Percentiles rank a stretch among this genome's conserved stretches.
phyloP scores from a whole-genome alignment of 768 basidiomycete genomes.

The Dentipellis sp. region DNA sequence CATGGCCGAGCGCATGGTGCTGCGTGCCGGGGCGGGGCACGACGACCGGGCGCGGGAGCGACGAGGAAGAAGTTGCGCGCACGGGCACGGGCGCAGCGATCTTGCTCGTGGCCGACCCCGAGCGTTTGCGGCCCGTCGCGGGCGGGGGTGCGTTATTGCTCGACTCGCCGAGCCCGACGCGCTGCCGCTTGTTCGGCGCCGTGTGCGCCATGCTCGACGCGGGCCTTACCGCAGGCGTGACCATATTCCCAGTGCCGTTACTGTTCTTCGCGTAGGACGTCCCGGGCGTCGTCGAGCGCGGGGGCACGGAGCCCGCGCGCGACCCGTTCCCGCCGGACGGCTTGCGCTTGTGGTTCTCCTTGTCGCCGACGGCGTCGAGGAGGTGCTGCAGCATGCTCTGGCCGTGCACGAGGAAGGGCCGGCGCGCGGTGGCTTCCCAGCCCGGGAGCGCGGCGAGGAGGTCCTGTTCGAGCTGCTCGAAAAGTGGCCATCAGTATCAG shows the following conservation, averaged over 20 bases:
- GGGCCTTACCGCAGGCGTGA: slow-evolving; percentile 58
- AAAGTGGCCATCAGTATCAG: too few species aligned
- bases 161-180: slow-evolving; percentile 31
- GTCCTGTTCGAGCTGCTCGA: slow-evolving; percentile 87
- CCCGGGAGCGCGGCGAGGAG: slow-evolving; percentile 65
- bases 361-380: slow-evolving; percentile 61
- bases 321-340: neutral
- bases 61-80: slow-evolving; percentile 3
- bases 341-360: slow-evolving; percentile 49
- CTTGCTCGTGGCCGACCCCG: slow-evolving; percentile 8
- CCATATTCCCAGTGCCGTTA: slow-evolving; percentile 26
- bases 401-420: slow-evolving; percentile 79
- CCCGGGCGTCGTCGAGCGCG: slow-evolving; percentile 52
- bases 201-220: slow-evolving; percentile 40
- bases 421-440: slow-evolving; percentile 76
- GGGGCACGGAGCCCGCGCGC: slow-evolving; percentile 49
- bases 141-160: slow-evolving; percentile 21
- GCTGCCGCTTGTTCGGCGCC: slow-evolving; percentile 56
- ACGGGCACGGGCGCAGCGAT: slow-evolving; percentile 17
- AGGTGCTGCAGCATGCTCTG: slow-evolving; percentile 73
- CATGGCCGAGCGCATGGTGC: slow-evolving; percentile 49
- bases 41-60: slow-evolving; percentile 34
- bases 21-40: slow-evolving; percentile 41
- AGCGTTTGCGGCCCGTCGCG: slow-evolving; percentile 19
- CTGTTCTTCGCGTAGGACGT: slow-evolving; percentile 21